A percentile compares a stretch with the other conserved stretches of the same genome.
Conservation (phyloP, 768 basidiomycete genomes). For the Boletus coccyginus region DNA sequence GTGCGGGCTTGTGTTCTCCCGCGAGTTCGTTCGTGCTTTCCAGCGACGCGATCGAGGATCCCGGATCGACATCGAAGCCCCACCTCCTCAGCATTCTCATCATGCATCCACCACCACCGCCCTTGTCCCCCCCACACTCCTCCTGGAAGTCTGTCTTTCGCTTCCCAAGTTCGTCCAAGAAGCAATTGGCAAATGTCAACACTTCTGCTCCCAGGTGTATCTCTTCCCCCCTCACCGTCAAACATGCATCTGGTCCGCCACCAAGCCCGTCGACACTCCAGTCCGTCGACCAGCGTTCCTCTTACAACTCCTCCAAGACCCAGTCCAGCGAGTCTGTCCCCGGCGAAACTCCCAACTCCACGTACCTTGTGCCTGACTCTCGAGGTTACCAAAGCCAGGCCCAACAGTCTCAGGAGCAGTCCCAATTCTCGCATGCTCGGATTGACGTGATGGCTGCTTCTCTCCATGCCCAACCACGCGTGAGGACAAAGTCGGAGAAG, state of each 20-base stretch:
- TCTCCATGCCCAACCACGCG: constrained; percentile 21
- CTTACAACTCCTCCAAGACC: constrained; percentile 76
- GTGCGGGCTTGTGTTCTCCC: constrained; percentile 6
- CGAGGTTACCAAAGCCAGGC: constrained; percentile 8
- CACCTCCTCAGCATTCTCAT: neutral
- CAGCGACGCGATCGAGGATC: constrained; percentile 20
- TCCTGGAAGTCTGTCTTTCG: constrained; percentile 77
- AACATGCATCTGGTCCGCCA: constrained; percentile 29
- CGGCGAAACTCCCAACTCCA: constrained; percentile 27
- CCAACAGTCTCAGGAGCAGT: constrained; percentile 8
- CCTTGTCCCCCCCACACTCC: constrained; percentile 26
- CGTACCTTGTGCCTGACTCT: constrained; percentile 31
- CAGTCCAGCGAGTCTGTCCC: constrained; percentile 71
- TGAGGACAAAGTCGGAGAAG: constrained; percentile 48
- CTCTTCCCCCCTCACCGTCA: constrained; percentile 27
- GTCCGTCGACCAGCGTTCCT: constrained; percentile 61
- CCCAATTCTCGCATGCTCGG: constrained; percentile 2
- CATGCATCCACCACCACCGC: constrained; percentile 27
- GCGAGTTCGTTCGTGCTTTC: constrained; percentile 2
- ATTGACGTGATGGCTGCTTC: constrained; percentile 24
- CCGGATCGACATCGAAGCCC: constrained; percentile 23
- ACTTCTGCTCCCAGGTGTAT: constrained; percentile 36
- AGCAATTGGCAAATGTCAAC: constrained; percentile 37
- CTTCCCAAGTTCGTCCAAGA: constrained; percentile 65
- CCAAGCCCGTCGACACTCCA: constrained; percentile 49